Evolutionary conservation across 306 rosid species (phyloP).

Genomic region (Rosa chinensis): DNA sequence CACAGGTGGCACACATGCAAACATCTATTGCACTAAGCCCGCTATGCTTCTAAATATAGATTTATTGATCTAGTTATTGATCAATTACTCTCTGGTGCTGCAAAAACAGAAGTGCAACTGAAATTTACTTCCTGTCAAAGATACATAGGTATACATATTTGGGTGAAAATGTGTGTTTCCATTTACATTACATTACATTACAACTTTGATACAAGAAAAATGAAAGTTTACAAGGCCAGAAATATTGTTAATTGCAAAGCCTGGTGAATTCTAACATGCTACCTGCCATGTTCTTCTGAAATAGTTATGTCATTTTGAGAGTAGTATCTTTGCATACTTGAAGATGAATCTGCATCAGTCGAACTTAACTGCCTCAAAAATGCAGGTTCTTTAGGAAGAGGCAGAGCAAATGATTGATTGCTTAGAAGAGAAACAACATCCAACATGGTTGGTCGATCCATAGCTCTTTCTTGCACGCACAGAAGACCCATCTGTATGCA

Average conservation of each 20-base stretch:
- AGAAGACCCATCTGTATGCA: constrained; percentile 18
- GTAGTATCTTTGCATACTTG: constrained; percentile 8
- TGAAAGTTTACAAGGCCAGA: background rate
- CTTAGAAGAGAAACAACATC: constrained; percentile 12
- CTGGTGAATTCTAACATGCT: background rate
- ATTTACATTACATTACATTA: background rate
- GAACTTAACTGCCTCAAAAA: background rate
- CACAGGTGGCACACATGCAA: background rate
- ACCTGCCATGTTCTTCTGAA: constrained; percentile 12
- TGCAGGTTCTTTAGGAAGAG: constrained; percentile 16
- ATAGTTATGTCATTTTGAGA: constrained; percentile 13
- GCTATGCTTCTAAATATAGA: background rate
- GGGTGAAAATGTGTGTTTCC: background rate
- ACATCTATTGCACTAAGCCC: background rate
- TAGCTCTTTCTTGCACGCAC: constrained; percentile 22
- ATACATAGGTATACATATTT: no score
- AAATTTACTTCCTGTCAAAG: background rate
- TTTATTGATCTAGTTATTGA: background rate
- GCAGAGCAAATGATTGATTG: background rate
- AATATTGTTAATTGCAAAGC: background rate
- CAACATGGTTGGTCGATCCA: constrained; percentile 16
- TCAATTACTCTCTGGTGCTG: background rate
- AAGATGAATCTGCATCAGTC: constrained; percentile 11
- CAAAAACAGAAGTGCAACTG: background rate
- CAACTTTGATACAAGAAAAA: background rate